These are phyloP conservation scores for Zygosaccharomyces lentus DNA, from an alignment of 805 yeast species.

Conservation along the genomic window DNA sequence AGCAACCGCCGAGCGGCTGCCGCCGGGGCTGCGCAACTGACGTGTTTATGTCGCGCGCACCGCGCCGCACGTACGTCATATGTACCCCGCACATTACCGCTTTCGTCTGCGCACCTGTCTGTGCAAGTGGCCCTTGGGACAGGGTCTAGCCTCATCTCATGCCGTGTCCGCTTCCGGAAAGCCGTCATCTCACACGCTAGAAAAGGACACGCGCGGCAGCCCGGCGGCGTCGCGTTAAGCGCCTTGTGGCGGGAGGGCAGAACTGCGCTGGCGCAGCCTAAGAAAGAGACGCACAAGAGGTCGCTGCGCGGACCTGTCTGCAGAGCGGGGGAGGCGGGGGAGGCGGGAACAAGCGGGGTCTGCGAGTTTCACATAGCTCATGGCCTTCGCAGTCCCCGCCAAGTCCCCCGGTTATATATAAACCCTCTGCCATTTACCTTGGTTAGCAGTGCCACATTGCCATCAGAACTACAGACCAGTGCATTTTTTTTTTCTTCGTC, in stretches of 20 bases:
- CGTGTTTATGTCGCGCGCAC: neutral
- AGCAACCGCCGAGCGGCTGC: too few relatives aligned
- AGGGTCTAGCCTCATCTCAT: neutral
- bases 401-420: neutral
- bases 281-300: too few relatives aligned
- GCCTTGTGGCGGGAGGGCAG: too few relatives aligned
- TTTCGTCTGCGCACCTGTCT: neutral
- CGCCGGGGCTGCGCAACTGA: neutral
- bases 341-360: neutral
- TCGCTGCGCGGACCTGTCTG: neutral
- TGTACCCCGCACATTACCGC: neutral
- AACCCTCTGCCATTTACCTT: too few relatives aligned
- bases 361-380: neutral
- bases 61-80: neutral
- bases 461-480: too few relatives aligned
- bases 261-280: too few relatives aligned
- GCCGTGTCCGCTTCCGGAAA: too few relatives aligned
- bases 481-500: too few relatives aligned
- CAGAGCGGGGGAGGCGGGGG: neutral
- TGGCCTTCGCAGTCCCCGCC: neutral
- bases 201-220: neutral
- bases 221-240: neutral
- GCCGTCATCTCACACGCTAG: too few relatives aligned
- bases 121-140: neutral
- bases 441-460: too few relatives aligned